Base-by-base conservation (phyloP, 768 basidiomycete species). In the Fistulinella prunicolor region DNA sequence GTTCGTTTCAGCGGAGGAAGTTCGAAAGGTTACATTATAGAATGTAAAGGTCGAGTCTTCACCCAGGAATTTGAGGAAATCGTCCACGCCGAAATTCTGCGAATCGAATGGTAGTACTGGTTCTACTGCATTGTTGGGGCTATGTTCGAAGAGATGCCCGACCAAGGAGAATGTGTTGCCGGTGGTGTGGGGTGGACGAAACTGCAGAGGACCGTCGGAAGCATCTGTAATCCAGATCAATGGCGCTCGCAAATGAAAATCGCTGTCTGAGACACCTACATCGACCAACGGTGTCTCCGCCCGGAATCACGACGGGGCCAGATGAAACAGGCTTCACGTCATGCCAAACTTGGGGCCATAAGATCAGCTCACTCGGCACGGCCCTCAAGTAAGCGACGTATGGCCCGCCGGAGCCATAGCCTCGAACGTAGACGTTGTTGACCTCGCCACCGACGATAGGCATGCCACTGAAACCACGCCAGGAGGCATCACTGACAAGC, bases 121-220 rank as follows among this genome's bases (percentile, higher is more conserved):
- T 17, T 40, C 36, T 46, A 38, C 30, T 8, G 6, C 30, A 3
- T 51, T 26, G 10, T 16, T 26, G 3, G 26, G 21, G 16, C 7
- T 8, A n/a, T 26, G 22, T 21, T 50, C 23, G 16, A 46, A 43
- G 3, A 54, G 29, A 17, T 54, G 34, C 10, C 44, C 50, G 14
- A 54, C 38, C 50, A 54, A 46, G 12, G 53, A 46, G 28, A 36
- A 38, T 23, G 45, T 13, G 4, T 37, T 38, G 29, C 45, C 42
- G 6, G 38, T 34, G 12, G 22, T 20, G 22, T 54, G 45, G 3
- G 49, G 32, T 21, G 53, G 53, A 20, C 53, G 44, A 26, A 54
- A 54, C 17, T 19, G 36, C 5, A 54, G 6, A 19, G 29, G 50
- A 14, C 32, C 9, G 4, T 30, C 30, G 22, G 36, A 39, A 35